Evolutionary conservation across 768 basidiomycete species (phyloP).

Genomic region (Kondoa subrosea): DNA sequence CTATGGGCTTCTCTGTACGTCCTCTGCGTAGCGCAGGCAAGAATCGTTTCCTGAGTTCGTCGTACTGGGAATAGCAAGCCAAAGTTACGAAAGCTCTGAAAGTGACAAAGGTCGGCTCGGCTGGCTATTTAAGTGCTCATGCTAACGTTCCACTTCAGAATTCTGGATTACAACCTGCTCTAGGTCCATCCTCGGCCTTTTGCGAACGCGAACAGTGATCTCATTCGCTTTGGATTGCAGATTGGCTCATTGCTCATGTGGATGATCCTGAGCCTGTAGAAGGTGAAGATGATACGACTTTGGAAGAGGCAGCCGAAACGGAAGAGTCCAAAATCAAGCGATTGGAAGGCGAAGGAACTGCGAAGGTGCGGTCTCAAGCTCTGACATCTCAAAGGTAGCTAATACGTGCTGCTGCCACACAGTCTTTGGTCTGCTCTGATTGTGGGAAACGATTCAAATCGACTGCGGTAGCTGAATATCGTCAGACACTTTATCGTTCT

Average conservation of each 20-base stretch:
- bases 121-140: not conserved
- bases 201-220: constrained; percentile 16
- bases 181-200: not conserved
- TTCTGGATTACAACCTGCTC: constrained; percentile 66
- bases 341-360: constrained; percentile 21
- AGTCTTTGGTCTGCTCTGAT: constrained; percentile 24
- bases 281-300: constrained; percentile 36
- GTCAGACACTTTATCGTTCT: not conserved
- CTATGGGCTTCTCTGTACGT: too few relatives aligned
- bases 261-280: constrained; percentile 12
- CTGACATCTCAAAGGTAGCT: not conserved
- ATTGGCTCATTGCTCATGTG: constrained; percentile 25
- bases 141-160: too few relatives aligned
- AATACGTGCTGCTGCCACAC: not conserved
- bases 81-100: not conserved
- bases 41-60: not conserved
- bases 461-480: not conserved
- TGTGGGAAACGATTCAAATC: constrained; percentile 22
- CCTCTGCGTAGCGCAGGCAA: too few relatives aligned
- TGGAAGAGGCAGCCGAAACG: constrained; percentile 28
- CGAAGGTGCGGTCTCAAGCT: constrained; percentile 26
- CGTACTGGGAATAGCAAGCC: not conserved
- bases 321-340: constrained; percentile 25
- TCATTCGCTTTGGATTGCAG: constrained; percentile 4
- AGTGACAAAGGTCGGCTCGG: not conserved